These are phyloP conservation scores for Heliamphora exappendiculata DNA, from an alignment of 148 eudicot species.

Conservation along the genomic window DNA sequence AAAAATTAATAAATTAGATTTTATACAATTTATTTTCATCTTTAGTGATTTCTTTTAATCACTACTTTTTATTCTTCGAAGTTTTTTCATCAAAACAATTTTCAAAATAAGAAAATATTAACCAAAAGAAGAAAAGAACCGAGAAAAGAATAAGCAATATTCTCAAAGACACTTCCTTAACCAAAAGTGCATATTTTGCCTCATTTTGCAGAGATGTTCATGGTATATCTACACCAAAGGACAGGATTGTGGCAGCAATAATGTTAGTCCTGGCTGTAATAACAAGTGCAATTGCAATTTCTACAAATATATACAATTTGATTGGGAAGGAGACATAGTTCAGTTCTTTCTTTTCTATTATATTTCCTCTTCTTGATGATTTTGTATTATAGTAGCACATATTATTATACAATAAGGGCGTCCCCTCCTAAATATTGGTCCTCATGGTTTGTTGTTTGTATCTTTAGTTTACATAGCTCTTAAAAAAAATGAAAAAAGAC, in stretches of 20 bases:
- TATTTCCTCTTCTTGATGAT: background rate
- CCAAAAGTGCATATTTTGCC: background rate
- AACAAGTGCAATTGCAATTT: conserved; percentile 71
- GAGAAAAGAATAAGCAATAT: no score
- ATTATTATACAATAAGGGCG: background rate
- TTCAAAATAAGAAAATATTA: no score
- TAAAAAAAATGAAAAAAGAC: background rate
- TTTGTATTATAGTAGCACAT: background rate
- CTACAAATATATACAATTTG: conserved; percentile 48
- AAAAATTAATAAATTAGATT: no score
- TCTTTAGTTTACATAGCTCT: background rate
- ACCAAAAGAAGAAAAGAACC: no score
- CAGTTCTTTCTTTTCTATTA: background rate
- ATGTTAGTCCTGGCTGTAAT: conserved; percentile 61
- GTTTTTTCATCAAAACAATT: no score
- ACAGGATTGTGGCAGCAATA: conserved; percentile 47
- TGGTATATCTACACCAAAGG: conserved; percentile 60
- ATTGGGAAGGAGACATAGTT: conserved; percentile 19
- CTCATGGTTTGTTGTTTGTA: background rate
- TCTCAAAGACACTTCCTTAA: background rate
- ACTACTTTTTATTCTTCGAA: no score
- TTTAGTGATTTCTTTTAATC: no score
- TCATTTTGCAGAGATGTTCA: conserved; percentile 61
- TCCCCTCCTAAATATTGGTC: no score
- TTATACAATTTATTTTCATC: no score